phyloP scores from a whole-genome alignment of 2,329 filamentous ascomycete genomes.

The Xylaria sp. region DNA sequence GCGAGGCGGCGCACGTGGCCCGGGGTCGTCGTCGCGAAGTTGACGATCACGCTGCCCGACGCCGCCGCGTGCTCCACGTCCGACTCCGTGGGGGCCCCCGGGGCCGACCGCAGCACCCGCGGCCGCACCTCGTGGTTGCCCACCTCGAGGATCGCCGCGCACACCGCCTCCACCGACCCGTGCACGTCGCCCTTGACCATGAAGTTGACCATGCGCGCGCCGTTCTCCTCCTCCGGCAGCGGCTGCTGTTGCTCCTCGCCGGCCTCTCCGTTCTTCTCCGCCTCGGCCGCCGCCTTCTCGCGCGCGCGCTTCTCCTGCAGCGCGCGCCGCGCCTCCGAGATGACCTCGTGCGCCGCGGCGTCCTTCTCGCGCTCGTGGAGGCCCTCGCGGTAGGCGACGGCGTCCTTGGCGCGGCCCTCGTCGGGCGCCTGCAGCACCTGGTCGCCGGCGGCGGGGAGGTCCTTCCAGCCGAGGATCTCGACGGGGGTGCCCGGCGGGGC shows the following conservation, averaged over 20 bases:
- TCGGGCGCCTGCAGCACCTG: constrained; percentile 80
- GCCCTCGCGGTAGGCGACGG: constrained; percentile 75
- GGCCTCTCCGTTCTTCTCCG: constrained; percentile 25
- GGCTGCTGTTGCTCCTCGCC: constrained; percentile 32
- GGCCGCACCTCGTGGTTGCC: constrained; percentile 84
- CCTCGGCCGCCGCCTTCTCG: constrained; percentile 46
- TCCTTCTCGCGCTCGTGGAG: constrained; percentile 71
- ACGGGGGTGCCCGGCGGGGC: constrained; percentile 87
- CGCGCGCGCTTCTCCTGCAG: constrained; percentile 64
- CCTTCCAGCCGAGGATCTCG: constrained; percentile 93
- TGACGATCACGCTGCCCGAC: constrained; percentile 76
- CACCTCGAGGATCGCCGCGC: constrained; percentile 73
- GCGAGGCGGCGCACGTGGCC: constrained; percentile 71
- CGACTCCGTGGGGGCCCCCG: constrained; percentile 80
- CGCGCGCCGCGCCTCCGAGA: constrained; percentile 66
- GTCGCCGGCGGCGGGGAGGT: constrained; percentile 79
- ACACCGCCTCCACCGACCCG: constrained; percentile 89
- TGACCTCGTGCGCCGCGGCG: constrained; percentile 75
- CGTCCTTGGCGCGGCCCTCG: constrained; percentile 77
- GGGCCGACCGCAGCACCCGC: constrained; percentile 73
- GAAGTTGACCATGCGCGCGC: constrained; percentile 69
- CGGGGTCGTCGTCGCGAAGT: constrained; percentile 79
- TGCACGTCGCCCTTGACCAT: constrained; percentile 91
- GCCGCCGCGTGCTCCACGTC: constrained; percentile 86
- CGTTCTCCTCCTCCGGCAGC: constrained; percentile 42